Conservation (phyloP, 2,329 filamentous ascomycete genomes). For the Xylariaceae sp. region DNA sequence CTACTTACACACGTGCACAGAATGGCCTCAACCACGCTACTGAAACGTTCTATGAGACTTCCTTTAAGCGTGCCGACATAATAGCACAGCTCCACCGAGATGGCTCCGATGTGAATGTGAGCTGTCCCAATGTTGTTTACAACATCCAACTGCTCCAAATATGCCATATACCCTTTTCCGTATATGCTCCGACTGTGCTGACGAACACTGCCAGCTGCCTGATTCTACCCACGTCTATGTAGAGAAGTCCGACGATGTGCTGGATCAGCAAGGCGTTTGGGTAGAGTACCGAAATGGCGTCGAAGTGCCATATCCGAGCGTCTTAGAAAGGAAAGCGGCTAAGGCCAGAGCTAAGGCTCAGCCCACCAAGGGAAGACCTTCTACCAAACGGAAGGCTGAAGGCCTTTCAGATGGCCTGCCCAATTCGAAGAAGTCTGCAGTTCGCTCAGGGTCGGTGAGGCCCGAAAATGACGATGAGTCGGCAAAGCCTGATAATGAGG, state of each 20-base stretch:
- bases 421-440: conserved; percentile 43
- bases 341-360: conserved; percentile 26
- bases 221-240: conserved; percentile 28
- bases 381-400: conserved; percentile 46
- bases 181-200: conserved; percentile 8
- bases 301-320: conserved; percentile 31
- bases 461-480: conserved; percentile 29
- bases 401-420: conserved; percentile 46
- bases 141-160: not conserved
- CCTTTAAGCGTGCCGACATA: conserved; percentile 26
- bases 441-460: conserved; percentile 25
- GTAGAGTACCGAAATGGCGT: conserved; percentile 27
- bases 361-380: conserved; percentile 30
- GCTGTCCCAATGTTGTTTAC: conserved; percentile 9
- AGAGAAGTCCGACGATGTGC: conserved; percentile 21
- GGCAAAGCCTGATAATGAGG: conserved; percentile 18
- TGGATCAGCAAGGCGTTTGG: conserved; percentile 25
- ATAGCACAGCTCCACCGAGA: conserved; percentile 27
- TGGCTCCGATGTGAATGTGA: conserved; percentile 26
- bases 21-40: conserved; percentile 27
- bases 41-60: conserved; percentile 28
- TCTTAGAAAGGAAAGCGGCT: conserved; percentile 34
- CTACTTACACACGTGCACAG: conserved; percentile 23
- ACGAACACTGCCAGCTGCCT: conserved; percentile 21
- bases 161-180: not conserved